Evolutionary conservation across 768 basidiomycete species (phyloP).

Genomic region (Rhodotorula graminis): DNA sequence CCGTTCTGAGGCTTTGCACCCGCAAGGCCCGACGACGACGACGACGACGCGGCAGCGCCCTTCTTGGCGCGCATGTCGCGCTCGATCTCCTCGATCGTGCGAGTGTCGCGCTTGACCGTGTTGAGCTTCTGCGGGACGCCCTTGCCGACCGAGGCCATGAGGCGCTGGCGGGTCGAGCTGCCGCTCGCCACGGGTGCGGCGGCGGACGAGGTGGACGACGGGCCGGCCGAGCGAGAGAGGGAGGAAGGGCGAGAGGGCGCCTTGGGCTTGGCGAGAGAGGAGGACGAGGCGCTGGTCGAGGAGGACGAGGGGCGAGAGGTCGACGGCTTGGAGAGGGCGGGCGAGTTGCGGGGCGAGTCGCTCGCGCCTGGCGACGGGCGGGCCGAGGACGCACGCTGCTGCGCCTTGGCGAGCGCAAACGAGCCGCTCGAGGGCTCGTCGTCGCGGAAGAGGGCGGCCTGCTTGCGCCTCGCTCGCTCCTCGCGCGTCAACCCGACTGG

Average conservation of each 20-base stretch:
- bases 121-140: slow-evolving; percentile 25
- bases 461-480: slow-evolving; percentile 16
- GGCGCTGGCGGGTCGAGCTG: slow-evolving; percentile 30
- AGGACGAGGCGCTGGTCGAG: background rate
- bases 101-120: slow-evolving; percentile 38
- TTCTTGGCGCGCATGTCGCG: slow-evolving; percentile 34
- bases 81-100: slow-evolving; percentile 44
- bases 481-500: slow-evolving; percentile 13
- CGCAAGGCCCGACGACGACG: background rate
- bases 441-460: slow-evolving; percentile 31
- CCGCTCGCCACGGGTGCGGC: background rate
- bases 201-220: background rate
- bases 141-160: slow-evolving; percentile 31
- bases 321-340: background rate
- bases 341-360: slow-evolving; percentile 5
- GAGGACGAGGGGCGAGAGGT: background rate
- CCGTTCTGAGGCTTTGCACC: slow-evolving; percentile 1
- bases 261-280: background rate
- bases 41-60: too few relatives aligned
- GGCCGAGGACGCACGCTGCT: background rate
- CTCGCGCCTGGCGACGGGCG: background rate
- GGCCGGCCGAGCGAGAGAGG: background rate
- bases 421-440: slow-evolving; percentile 32
- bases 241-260: background rate
- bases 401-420: slow-evolving; percentile 24